phyloP scores from a whole-genome alignment of 1,284 basidiomycete genomes.

The Cutaneotrichosporon spelunceum region DNA sequence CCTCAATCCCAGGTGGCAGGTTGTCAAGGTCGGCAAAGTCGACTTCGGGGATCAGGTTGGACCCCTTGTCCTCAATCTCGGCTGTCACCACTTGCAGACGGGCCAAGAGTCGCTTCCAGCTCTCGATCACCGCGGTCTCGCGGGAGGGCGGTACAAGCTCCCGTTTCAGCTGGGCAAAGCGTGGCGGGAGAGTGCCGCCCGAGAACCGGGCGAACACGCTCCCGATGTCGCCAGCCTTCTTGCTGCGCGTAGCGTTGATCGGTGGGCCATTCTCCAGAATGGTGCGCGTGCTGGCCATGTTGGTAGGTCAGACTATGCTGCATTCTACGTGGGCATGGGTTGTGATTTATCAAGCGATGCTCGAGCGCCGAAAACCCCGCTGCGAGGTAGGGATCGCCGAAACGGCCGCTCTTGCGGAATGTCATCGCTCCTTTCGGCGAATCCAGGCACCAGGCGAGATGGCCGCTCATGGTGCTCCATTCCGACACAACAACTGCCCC shows the following conservation, averaged over 20 bases:
- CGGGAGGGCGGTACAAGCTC: slow-evolving; percentile 50
- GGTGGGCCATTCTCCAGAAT: background rate
- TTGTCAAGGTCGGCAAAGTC: slow-evolving; percentile 57
- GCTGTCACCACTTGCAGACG: slow-evolving; percentile 55
- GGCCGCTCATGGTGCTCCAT: background rate
- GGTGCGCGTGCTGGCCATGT: background rate
- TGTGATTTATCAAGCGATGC: background rate
- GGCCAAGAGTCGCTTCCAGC: slow-evolving; percentile 60
- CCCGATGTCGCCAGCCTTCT: slow-evolving; percentile 4
- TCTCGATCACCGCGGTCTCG: slow-evolving; percentile 55
- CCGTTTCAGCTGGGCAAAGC: slow-evolving; percentile 5
- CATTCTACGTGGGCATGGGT: background rate
- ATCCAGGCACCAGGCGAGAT: background rate
- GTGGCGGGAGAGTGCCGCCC: background rate
- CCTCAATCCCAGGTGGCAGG: slow-evolving; percentile 51
- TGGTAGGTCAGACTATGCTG: background rate
- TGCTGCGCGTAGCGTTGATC: background rate
- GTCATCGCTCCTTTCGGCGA: background rate
- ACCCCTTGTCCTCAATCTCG: slow-evolving; percentile 54
- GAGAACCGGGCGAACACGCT: slow-evolving; percentile 6
- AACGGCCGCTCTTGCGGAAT: background rate
- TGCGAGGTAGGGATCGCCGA: background rate
- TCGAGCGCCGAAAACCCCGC: slow-evolving; percentile 4
- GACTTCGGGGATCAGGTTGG: slow-evolving; percentile 57
- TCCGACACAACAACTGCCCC: too few relatives aligned